phyloP scores from a whole-genome alignment of 179 eudicot genomes.

The Drosera spatulata region DNA sequence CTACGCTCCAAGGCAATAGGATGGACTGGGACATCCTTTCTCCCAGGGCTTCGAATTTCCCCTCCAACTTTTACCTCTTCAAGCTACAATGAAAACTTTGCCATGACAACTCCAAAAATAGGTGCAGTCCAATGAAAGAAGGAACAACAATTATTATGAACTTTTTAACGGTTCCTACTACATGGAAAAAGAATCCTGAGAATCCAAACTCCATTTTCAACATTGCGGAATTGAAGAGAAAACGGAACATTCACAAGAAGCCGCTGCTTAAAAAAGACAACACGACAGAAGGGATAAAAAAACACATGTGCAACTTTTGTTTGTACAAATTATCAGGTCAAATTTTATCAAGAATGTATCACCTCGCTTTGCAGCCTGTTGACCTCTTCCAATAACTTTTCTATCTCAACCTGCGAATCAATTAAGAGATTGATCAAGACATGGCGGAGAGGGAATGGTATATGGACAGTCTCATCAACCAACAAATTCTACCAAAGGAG shows the following conservation, averaged over 20 bases:
- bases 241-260: background rate
- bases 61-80: slow-evolving; percentile 39
- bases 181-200: too few relatives aligned
- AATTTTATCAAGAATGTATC: background rate
- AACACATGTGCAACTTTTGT: too few relatives aligned
- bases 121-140: background rate
- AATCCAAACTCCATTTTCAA: too few relatives aligned
- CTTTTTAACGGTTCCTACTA: background rate
- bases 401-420: slow-evolving; percentile 63
- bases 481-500: too few relatives aligned
- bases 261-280: background rate
- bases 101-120: background rate
- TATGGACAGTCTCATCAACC: too few relatives aligned
- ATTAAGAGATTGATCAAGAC: too few relatives aligned
- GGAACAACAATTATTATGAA: background rate
- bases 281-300: background rate
- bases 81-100: slow-evolving; percentile 32
- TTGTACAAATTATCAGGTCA: too few relatives aligned
- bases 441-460: too few relatives aligned
- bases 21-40: slow-evolving; percentile 33
- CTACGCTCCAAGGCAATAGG: slow-evolving; percentile 60
- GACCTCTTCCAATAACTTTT: slow-evolving; percentile 48
- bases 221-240: background rate
- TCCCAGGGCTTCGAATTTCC: slow-evolving; percentile 11
- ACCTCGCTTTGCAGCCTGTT: slow-evolving; percentile 54